Conservation (phyloP, 352 stramenopile genomes). For the Phytophthora pistaciae region DNA sequence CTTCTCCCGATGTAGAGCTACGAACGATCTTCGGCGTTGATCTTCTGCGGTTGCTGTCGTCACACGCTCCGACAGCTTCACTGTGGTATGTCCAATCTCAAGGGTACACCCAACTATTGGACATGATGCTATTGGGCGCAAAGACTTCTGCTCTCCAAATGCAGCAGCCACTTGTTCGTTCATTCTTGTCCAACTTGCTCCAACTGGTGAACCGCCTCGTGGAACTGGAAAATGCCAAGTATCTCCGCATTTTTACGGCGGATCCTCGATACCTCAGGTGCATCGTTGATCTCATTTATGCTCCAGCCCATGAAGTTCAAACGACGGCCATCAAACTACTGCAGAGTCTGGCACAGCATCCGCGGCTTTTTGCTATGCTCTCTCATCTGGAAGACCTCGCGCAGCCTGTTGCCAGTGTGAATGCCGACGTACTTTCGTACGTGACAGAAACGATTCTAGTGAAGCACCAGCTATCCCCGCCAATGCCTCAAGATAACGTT, state of each 20-base stretch:
- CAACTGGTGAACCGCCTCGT: conserved; percentile 9
- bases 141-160: conserved; percentile 26
- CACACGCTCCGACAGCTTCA: not conserved
- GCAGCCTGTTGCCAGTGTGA: conserved; percentile 8
- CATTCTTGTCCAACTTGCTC: conserved; percentile 30
- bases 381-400: conserved; percentile 21
- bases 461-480: conserved; percentile 14
- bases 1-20: conserved; percentile 2
- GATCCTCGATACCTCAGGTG: conserved; percentile 36
- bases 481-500: conserved; percentile 21
- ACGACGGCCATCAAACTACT: conserved; percentile 34
- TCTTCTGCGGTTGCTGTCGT: conserved; percentile 18
- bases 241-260: conserved; percentile 18
- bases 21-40: conserved; percentile 19
- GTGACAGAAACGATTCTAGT: conserved; percentile 6
- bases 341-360: conserved; percentile 16
- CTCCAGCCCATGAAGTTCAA: conserved; percentile 30
- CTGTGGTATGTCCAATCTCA: conserved; percentile 24
- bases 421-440: conserved; percentile 9
- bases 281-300: conserved; percentile 34
- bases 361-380: conserved; percentile 19
- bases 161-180: conserved; percentile 16
- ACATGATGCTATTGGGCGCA: conserved; percentile 24
- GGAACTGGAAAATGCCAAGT: conserved; percentile 13
- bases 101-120: conserved; percentile 17